Evolutionary conservation across 2,329 filamentous ascomycete species (phyloP).

Genomic region (Sclerotinia trifoliorum): DNA sequence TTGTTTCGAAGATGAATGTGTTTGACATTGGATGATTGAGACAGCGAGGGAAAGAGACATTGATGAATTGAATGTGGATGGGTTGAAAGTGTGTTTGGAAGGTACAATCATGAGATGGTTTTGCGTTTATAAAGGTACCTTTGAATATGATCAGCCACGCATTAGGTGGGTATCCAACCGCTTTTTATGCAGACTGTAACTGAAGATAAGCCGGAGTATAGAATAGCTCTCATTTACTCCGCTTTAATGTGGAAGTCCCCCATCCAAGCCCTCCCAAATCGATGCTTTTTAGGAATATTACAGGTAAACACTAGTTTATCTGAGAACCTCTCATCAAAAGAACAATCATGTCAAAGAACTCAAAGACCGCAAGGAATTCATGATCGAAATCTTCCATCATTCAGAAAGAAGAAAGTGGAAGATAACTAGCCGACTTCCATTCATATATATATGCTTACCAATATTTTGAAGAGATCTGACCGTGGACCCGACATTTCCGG

Average conservation of each 20-base stretch:
- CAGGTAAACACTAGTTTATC: neutral
- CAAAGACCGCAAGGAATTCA: neutral
- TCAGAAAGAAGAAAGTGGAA: neutral
- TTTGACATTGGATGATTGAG: neutral
- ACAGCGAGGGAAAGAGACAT: neutral
- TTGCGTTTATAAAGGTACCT: neutral
- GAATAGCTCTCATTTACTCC: neutral
- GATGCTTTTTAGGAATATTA: neutral
- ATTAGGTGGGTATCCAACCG: neutral
- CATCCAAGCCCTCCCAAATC: neutral
- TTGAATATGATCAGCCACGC: neutral
- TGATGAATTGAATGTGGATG: neutral
- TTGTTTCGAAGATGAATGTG: neutral
- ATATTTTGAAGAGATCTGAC: neutral
- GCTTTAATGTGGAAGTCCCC: no score
- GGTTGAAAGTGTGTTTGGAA: neutral
- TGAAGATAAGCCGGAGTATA: neutral
- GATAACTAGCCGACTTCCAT: neutral
- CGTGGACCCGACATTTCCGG: neutral
- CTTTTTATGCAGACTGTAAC: neutral
- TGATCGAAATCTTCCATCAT: neutral
- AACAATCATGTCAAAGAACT: neutral
- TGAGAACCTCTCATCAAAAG: neutral
- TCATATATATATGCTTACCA: constrained; percentile 7
- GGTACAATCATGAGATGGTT: neutral